A percentile compares a stretch with the other conserved stretches of the same genome.
phyloP scores from a whole-genome alignment of 1,284 basidiomycete species.

The Tremellales sp. region DNA sequence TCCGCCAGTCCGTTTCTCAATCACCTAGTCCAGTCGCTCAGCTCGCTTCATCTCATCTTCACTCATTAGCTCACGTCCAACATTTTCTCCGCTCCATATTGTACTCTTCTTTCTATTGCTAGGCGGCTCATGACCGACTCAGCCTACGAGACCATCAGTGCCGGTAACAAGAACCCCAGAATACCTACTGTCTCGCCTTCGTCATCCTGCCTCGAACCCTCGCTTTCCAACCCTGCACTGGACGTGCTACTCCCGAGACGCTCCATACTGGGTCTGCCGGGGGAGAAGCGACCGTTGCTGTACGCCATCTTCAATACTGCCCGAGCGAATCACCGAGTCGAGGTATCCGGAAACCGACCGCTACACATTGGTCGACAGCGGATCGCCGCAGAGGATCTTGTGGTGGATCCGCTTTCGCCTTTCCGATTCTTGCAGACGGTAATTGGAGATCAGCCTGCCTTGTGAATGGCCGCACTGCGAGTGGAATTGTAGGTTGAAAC shows the following conservation, averaged over 20 bases:
- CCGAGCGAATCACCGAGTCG: too few species aligned
- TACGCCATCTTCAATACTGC: too few species aligned
- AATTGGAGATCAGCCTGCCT: too few species aligned
- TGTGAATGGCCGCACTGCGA: too few species aligned
- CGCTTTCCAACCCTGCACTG: slow-evolving; percentile 14
- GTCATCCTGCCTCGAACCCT: slow-evolving; percentile 7
- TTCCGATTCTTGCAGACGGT: too few species aligned
- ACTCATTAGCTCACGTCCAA: slow-evolving; percentile 47
- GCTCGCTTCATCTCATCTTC: slow-evolving; percentile 1
- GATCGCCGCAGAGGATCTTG: too few species aligned
- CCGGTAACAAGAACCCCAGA: background rate
- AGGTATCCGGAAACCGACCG: too few species aligned
- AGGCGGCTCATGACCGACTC: slow-evolving; percentile 49
- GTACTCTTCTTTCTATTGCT: slow-evolving; percentile 52
- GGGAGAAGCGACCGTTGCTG: too few species aligned
- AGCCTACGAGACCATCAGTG: background rate
- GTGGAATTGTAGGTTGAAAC: too few species aligned
- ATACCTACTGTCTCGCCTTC: slow-evolving; percentile 20
- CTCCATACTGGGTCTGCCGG: slow-evolving; percentile 15
- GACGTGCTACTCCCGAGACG: slow-evolving; percentile 18
- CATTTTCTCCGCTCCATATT: slow-evolving; percentile 55
- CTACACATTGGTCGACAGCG: too few species aligned
- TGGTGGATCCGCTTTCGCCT: too few species aligned
- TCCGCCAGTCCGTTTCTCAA: slow-evolving; percentile 32
- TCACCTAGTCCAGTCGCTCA: slow-evolving; percentile 28